Evolutionary conservation across 495 filamentous ascomycete species (phyloP).

Genomic region (Penicillium manginii): DNA sequence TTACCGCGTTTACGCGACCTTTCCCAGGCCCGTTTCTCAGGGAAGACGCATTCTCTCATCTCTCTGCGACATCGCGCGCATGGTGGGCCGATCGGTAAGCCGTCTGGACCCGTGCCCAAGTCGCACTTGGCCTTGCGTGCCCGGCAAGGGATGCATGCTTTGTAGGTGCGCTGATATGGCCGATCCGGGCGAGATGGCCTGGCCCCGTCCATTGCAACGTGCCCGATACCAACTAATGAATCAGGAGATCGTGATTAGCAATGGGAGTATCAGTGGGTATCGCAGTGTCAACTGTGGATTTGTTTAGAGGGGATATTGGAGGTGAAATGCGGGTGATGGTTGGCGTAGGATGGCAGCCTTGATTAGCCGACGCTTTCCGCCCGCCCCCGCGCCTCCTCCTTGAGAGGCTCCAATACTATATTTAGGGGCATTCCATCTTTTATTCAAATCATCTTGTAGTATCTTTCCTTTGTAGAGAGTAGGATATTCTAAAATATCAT

Average conservation of each 20-base stretch:
- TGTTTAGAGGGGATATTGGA: constrained; percentile 1
- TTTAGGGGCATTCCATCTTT: no score
- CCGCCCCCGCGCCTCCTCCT: neutral
- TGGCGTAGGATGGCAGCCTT: constrained; percentile 1
- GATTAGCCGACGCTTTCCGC: constrained; percentile 6
- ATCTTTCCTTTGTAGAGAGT: no score
- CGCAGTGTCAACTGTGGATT: constrained; percentile 2
- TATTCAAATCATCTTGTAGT: no score
- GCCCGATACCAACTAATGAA: constrained; percentile 22
- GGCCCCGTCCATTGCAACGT: constrained; percentile 41
- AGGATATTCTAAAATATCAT: no score
- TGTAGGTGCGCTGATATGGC: constrained; percentile 54
- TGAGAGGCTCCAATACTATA: no score
- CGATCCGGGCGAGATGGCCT: constrained; percentile 41
- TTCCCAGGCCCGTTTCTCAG: constrained; percentile 66
- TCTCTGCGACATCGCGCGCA: constrained; percentile 92
- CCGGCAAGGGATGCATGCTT: constrained; percentile 52
- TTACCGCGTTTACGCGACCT: constrained; percentile 43
- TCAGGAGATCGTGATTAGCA: constrained; percentile 17
- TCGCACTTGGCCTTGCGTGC: constrained; percentile 55
- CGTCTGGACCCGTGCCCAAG: constrained; percentile 67
- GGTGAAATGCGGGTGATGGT: neutral
- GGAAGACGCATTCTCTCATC: constrained; percentile 90
- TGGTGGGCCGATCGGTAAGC: constrained; percentile 80
- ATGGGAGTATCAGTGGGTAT: constrained; percentile 12